Evolutionary conservation across 2,329 filamentous ascomycete genomes (phyloP), one percentile per base, ranked within the genome.

Genomic region (Calonectria montana): DNA sequence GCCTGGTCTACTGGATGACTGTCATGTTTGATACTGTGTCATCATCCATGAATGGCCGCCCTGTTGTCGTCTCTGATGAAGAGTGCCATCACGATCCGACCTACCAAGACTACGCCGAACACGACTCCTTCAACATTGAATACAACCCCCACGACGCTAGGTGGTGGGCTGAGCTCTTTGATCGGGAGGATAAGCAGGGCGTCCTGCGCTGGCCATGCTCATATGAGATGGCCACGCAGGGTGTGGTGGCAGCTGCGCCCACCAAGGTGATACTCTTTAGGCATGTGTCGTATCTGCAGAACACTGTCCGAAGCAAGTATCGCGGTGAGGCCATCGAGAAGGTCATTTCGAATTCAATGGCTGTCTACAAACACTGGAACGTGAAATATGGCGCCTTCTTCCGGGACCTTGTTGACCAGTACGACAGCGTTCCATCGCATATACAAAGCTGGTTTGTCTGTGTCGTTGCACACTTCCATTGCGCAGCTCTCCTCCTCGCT

Each of bases 361-460:
- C 84, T 6, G 86, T 91, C 29, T 88, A 89, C 77, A 83, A 87
- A 53, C 86, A 91, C 79, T 91, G 89, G 89, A 87, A 88, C 67
- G 76, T 79, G 25, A 84, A 85, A 0, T 90, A 90, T 73, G 85
- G 85, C 1, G 83, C 82, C 1, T 89, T 91, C 74, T 88, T 90
- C 75, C 78, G 83, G 18, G 88, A 90, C 70, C 86, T 89, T 45
- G 81, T 89, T 15, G 80, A 83, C 2, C 80, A 88, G 70, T 89
- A 90, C 70, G 83, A 87, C 37, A 76, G 80, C 1, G 84, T 91
- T 1, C 88, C 89, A 1, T 77, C 86, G 13, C 87, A 87, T 16
- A 85, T 91, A 5, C 89, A 90, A 75, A 89, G 89, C 48, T 91
- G 90, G 90, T 91, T 90, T 71, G 85, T 90, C 16, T 87, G 89